A percentile compares a stretch with the other conserved stretches of the same genome.
These are phyloP conservation scores for Hagleromyces aurorensis DNA, from an alignment of 805 yeast genomes.

Conservation along the genomic window DNA sequence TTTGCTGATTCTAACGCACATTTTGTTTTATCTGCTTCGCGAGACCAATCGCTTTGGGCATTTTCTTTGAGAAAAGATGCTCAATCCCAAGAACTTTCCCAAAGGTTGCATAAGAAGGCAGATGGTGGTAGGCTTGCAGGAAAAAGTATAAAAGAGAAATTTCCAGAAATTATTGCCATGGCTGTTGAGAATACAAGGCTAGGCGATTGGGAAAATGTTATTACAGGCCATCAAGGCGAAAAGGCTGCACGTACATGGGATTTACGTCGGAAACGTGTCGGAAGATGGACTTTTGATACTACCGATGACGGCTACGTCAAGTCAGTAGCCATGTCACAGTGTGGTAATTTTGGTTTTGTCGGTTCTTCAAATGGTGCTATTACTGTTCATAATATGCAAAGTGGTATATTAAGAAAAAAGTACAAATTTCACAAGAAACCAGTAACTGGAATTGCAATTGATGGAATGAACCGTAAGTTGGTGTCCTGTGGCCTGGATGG, in stretches of 20 bases:
- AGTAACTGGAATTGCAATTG: conserved; percentile 83
- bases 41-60: conserved; percentile 81
- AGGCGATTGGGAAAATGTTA: conserved; percentile 88
- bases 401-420: conserved; percentile 72
- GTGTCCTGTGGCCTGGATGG: conserved; percentile 89
- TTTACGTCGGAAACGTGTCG: conserved; percentile 68
- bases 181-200: conserved; percentile 68
- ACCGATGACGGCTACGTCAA: conserved; percentile 73
- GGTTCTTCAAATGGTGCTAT: conserved; percentile 86
- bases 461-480: conserved; percentile 84
- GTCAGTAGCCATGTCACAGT: conserved; percentile 71
- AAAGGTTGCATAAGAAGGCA: conserved; percentile 43
- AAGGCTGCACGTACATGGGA: conserved; percentile 88
- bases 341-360: conserved; percentile 92
- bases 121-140: conserved; percentile 52
- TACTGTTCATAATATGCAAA: conserved; percentile 81
- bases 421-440: conserved; percentile 66
- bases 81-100: conserved; percentile 90
- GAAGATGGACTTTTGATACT: conserved; percentile 61
- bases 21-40: conserved; percentile 75
- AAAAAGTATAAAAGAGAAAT: conserved; percentile 53
- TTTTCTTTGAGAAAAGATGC: conserved; percentile 93
- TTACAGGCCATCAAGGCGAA: conserved; percentile 84
- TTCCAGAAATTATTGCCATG: conserved; percentile 65
- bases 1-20: conserved; percentile 82